Percentiles rank a stretch among this genome's conserved stretches.
Conservation (phyloP, 1,284 basidiomycete species). For the Mycena sp. region DNA sequence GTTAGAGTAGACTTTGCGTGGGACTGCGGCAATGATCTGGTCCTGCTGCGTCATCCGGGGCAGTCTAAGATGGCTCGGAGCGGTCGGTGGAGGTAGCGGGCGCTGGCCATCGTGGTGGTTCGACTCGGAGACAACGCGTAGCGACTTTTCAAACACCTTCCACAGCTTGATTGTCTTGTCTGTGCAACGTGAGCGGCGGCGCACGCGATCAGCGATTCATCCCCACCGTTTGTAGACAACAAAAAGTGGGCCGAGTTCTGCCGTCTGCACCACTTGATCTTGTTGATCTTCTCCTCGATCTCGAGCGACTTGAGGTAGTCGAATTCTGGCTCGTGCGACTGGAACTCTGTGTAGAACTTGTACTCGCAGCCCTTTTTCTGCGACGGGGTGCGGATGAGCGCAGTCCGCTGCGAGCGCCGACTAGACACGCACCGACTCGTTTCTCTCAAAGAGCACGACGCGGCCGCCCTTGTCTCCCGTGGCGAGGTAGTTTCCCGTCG, state of each 20-base stretch:
- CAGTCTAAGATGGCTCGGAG: constrained; percentile 72
- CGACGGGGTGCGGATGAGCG: constrained; percentile 30
- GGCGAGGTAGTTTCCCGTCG: constrained; percentile 98
- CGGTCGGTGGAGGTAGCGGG: constrained; percentile 67
- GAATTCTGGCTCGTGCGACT: constrained; percentile 99
- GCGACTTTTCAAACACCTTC: constrained; percentile 99
- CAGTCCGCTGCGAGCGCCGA: constrained; percentile 20
- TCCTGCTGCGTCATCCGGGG: constrained; percentile 95
- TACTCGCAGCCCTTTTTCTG: constrained; percentile 99
- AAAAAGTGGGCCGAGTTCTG: constrained; percentile 98
- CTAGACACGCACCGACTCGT: constrained; percentile 84
- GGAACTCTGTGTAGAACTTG: constrained; percentile 99
- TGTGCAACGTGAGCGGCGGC: constrained; percentile 43
- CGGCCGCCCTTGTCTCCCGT: constrained; percentile 99
- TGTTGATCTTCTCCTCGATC: constrained; percentile 99
- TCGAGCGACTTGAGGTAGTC: constrained; percentile 99
- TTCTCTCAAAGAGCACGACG: constrained; percentile 98
- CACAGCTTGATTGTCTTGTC: constrained; percentile 99
- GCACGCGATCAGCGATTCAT: constrained; percentile 13
- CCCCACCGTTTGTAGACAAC: constrained; percentile 93
- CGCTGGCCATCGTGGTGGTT: constrained; percentile 89
- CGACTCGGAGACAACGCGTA: constrained; percentile 97
- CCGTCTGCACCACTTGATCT: constrained; percentile 99
- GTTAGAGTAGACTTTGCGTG: constrained; percentile 98
- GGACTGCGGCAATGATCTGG: constrained; percentile 98